Conservation (phyloP, 164 flowering plant species). For the Magnolia officinalis region DNA sequence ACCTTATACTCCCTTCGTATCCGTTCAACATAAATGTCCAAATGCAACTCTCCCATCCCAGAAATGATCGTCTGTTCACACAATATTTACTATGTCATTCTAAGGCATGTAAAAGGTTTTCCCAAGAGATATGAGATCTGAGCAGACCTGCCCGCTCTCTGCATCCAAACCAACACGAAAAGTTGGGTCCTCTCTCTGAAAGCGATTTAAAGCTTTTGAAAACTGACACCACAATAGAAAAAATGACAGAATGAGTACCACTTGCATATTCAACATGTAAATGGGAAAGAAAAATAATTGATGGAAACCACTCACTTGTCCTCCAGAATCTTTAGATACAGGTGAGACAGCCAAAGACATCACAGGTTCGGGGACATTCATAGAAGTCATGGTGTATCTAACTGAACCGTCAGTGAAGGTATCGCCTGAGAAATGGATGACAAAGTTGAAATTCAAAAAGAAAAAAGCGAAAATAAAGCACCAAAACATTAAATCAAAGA, state of each 20-base stretch:
- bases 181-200: conserved; percentile 98
- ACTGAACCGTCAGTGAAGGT: conserved; percentile 96
- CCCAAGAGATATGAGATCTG: conserved; percentile 1
- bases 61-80: conserved; percentile 82
- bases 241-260: conserved; percentile 1
- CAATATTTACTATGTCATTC: conserved; percentile 11
- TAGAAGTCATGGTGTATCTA: conserved; percentile 95
- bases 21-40: conserved; percentile 98
- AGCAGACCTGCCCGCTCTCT: conserved; percentile 91
- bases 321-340: conserved; percentile 94
- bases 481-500: neutral
- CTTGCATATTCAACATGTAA: neutral
- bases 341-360: conserved; percentile 98
- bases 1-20: conserved; percentile 97
- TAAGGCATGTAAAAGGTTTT: conserved; percentile 7
- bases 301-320: conserved; percentile 55
- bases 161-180: conserved; percentile 97
- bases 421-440: conserved; percentile 54
- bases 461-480: neutral
- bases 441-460: neutral
- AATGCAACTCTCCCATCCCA: conserved; percentile 99
- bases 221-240: conserved; percentile 45
- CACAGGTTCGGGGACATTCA: conserved; percentile 99
- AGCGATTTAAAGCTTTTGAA: conserved; percentile 97
- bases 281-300: neutral